Evolutionary conservation across 129 eudicot genomes (phyloP), one percentile per base, ranked within the genome.

Genomic region (Chrysanthemum lavandulifolium): DNA sequence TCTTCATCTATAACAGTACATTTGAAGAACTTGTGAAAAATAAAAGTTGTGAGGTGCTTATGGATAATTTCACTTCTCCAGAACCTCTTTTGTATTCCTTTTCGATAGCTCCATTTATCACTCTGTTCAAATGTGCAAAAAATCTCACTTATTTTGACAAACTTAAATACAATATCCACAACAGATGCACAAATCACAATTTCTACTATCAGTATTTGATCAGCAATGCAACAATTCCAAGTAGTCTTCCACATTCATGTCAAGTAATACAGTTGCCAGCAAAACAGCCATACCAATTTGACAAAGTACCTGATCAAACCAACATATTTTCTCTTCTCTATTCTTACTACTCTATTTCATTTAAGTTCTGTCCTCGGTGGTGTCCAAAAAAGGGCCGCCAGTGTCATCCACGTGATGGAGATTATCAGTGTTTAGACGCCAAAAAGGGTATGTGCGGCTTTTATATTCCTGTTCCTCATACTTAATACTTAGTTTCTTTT

Each of bases 71-170:
- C 6, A 67, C 52, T 68, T 31, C 76, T 12, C 80, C 82, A 16
- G 48, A 2, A 1, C 69, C 82, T 10, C 80, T 79, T 36, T 65
- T 73, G 21, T 76, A 52, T 61, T 75, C 80, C 6, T 25, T 73
- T 53, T 54, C 78, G 18, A 59, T 84, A 8, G 0, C 0, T 14
- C n/a, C 66, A 45, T 1, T 2, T 14, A 58, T 85, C 73, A 74
- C 80, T 68, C 14, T 88, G 55, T 85, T 80, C 72, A 78, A 73
- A 73, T 88, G 90, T 45, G 7, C 6, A 50, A 67, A 21, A 9
- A 4, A 23, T n/a, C 15, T 6, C 40, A 6, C 53, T 49, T 58
- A 79, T 65, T 79, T 65, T 58, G 14, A 2, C 2, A 21, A 8
- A 45, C 2, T 8, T 29, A 18, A 1, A 10, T 79, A 72, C 77